Conservation (phyloP, 164 flowering plant genomes). For the Dillenia turbinata region DNA sequence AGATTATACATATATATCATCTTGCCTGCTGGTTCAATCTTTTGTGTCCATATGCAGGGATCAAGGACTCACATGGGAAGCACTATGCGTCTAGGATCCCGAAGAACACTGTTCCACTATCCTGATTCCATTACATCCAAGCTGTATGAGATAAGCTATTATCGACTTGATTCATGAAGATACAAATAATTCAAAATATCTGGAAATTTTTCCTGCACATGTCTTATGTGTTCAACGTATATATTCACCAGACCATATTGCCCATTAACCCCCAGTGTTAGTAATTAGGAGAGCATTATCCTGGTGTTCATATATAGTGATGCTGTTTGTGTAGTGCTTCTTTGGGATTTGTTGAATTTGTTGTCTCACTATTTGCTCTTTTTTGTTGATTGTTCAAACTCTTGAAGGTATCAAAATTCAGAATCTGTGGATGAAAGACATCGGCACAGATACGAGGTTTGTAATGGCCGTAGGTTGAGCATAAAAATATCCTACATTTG, state of each 20-base stretch:
- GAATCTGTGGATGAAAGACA: constrained; percentile 87
- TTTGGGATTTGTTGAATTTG: no score
- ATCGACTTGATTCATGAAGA: no score
- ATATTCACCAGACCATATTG: no score
- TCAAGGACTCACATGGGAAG: constrained; percentile 95
- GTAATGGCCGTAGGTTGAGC: neutral
- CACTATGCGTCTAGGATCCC: constrained; percentile 95
- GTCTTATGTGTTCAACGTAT: no score
- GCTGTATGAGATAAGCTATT: constrained; percentile 44
- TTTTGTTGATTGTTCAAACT: neutral
- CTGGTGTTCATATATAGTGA: no score
- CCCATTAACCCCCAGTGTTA: no score
- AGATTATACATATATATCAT: neutral
- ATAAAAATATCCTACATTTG: constrained; percentile 2
- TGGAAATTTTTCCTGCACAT: no score
- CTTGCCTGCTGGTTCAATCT: neutral
- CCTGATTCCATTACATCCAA: constrained; percentile 71
- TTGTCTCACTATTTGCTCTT: neutral
- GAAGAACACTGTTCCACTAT: constrained; percentile 72
- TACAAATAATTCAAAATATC: no score
- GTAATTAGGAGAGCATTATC: no score
- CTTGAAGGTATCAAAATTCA: constrained; percentile 56
- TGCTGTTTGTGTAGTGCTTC: no score
- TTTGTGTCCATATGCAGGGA: constrained; percentile 45
- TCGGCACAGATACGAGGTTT: constrained; percentile 95